Percentiles rank a stretch among this genome's conserved stretches.
phyloP scores from a whole-genome alignment of 1,284 basidiomycete species.

The Boletus mariae region DNA sequence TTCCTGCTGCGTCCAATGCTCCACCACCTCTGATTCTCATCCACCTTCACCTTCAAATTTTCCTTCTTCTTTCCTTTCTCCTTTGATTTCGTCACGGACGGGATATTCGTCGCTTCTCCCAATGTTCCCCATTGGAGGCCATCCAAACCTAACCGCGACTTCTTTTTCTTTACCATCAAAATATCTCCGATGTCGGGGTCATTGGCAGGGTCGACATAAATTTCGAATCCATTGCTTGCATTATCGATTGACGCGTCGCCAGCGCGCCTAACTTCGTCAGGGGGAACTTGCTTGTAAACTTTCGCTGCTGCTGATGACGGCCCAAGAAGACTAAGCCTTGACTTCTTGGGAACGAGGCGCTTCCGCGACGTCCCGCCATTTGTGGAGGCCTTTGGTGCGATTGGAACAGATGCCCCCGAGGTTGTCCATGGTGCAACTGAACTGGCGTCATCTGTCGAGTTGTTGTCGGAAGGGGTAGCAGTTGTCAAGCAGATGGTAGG shows the following conservation, averaged over 20 bases:
- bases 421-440: conserved; percentile 35
- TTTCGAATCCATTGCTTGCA: conserved; percentile 58
- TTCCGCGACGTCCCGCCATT: conserved; percentile 38
- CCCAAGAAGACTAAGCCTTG: conserved; percentile 56
- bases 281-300: conserved; percentile 49
- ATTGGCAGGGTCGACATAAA: conserved; percentile 64
- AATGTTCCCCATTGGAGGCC: conserved; percentile 59
- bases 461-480: conserved; percentile 57
- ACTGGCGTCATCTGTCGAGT: conserved; percentile 38
- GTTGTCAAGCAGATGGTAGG: conserved; percentile 67
- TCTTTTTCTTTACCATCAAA: conserved; percentile 76
- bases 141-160: conserved; percentile 59
- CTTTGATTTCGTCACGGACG: conserved; percentile 27
- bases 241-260: conserved; percentile 42
- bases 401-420: conserved; percentile 28
- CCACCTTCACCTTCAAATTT: conserved; percentile 40
- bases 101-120: conserved; percentile 61
- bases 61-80: conserved; percentile 33
- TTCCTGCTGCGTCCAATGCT: conserved; percentile 67
- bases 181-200: conserved; percentile 68
- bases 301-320: conserved; percentile 29
- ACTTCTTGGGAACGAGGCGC: conserved; percentile 72
- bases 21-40: conserved; percentile 74
- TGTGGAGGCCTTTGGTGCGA: conserved; percentile 28
- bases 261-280: conserved; percentile 59